Percentiles rank a stretch among this genome's conserved stretches.
Conservation (phyloP, 148 eudicot genomes). For the Bassia scoparia region DNA sequence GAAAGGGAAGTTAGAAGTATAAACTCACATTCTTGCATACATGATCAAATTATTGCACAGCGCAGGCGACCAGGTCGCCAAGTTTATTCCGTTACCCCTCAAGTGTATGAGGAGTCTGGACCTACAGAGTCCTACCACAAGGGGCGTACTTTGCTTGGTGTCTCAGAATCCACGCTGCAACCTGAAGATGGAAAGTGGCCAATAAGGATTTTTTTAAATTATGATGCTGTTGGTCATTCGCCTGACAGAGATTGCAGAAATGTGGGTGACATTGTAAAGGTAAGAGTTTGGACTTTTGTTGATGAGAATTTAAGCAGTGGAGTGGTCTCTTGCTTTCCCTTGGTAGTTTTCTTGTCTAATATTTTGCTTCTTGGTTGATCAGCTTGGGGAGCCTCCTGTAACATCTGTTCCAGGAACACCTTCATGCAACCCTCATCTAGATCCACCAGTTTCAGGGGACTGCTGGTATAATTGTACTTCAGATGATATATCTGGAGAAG, state of each 20-base stretch:
- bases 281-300: slow-evolving; percentile 25
- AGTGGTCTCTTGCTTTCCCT: slow-evolving; percentile 11
- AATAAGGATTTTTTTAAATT: slow-evolving; percentile 86
- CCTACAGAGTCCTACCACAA: slow-evolving; percentile 34
- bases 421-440: slow-evolving; percentile 68
- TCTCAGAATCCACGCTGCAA: slow-evolving; percentile 34
- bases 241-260: slow-evolving; percentile 85
- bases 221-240: slow-evolving; percentile 97
- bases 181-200: slow-evolving; percentile 61
- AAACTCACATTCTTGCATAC: slow-evolving; percentile 88
- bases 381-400: slow-evolving; percentile 90
- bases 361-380: slow-evolving; percentile 19
- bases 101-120: slow-evolving; percentile 61
- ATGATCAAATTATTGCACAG: slow-evolving; percentile 88
- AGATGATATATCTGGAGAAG: slow-evolving; percentile 82
- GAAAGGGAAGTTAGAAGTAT: slow-evolving; percentile 39
- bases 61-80: slow-evolving; percentile 77
- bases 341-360: neutral
- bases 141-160: slow-evolving; percentile 69
- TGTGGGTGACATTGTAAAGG: slow-evolving; percentile 91
- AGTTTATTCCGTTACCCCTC: slow-evolving; percentile 83
- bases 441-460: slow-evolving; percentile 78
- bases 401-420: slow-evolving; percentile 51
- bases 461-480: slow-evolving; percentile 97
- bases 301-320: neutral